phyloP scores from a whole-genome alignment of 768 basidiomycete species.

The Suillus spraguei region DNA sequence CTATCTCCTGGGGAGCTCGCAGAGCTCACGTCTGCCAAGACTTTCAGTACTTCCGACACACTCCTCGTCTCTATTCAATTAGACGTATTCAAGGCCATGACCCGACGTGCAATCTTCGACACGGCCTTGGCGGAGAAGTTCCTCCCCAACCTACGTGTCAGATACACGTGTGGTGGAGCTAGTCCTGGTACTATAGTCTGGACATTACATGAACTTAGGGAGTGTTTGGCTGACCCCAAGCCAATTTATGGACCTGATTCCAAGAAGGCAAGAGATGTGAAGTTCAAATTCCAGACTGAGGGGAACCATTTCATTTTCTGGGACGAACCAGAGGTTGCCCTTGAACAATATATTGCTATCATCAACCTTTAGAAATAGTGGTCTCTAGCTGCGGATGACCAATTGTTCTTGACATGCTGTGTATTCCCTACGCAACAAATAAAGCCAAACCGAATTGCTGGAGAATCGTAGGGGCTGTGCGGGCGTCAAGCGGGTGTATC shows the following conservation, averaged over 20 bases:
- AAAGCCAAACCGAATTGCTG: conserved; percentile 3
- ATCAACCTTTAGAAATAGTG: background rate
- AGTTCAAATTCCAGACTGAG: background rate
- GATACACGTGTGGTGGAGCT: conserved; percentile 9
- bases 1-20: conserved; percentile 5
- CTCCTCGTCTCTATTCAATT: background rate
- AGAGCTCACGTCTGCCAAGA: conserved; percentile 7
- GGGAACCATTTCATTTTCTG: conserved; percentile 1
- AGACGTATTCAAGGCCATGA: conserved; percentile 1
- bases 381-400: background rate
- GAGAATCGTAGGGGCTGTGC: background rate
- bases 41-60: conserved; percentile 8
- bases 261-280: background rate
- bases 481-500: background rate
- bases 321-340: background rate
- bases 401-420: background rate
- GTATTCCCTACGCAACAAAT: background rate
- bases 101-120: conserved; percentile 15
- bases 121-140: conserved; percentile 6
- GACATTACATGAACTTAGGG: conserved; percentile 5
- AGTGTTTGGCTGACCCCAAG: conserved; percentile 1
- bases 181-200: conserved; percentile 4
- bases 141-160: conserved; percentile 11
- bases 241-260: background rate
- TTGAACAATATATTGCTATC: background rate